phyloP scores from a whole-genome alignment of 768 basidiomycete species.

The Lactifluus piperatus region DNA sequence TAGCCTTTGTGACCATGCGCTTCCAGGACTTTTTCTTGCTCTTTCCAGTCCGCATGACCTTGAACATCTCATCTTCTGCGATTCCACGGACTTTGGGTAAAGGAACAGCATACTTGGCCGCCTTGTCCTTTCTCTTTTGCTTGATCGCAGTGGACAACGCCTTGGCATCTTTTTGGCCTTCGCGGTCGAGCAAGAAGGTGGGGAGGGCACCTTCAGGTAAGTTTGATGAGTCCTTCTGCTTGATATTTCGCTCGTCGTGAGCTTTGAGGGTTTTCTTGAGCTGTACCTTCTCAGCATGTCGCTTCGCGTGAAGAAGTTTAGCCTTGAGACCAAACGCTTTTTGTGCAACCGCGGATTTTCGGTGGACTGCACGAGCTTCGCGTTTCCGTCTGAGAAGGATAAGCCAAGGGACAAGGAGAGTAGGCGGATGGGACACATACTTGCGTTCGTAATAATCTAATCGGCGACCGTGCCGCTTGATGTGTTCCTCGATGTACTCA shows the following conservation, averaged over 20 bases:
- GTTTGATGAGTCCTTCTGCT: slow-evolving; percentile 77
- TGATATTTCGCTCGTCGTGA: slow-evolving; percentile 97
- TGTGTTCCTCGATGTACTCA: slow-evolving; percentile 99
- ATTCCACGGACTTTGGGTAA: slow-evolving; percentile 96
- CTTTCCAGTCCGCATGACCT: slow-evolving; percentile 97
- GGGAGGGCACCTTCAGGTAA: slow-evolving; percentile 89
- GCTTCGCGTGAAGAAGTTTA: slow-evolving; percentile 94
- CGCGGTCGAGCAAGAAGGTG: slow-evolving; percentile 92
- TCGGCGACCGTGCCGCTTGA: slow-evolving; percentile 92
- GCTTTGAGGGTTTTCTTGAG: slow-evolving; percentile 99
- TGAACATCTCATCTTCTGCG: slow-evolving; percentile 99
- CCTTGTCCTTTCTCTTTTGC: slow-evolving; percentile 98
- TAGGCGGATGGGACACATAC: slow-evolving; percentile 38
- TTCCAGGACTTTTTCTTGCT: slow-evolving; percentile 97
- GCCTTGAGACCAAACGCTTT: slow-evolving; percentile 95
- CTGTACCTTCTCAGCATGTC: slow-evolving; percentile 95
- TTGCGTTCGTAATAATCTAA: slow-evolving; percentile 94
- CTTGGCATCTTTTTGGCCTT: slow-evolving; percentile 97
- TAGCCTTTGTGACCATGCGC: slow-evolving; percentile 98
- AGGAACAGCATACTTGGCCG: slow-evolving; percentile 95
- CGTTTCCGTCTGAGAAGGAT: slow-evolving; percentile 56
- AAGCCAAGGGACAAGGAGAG: slow-evolving; percentile 2
- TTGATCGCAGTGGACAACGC: slow-evolving; percentile 93
- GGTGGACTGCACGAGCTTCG: slow-evolving; percentile 70
- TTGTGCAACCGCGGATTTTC: slow-evolving; percentile 77